These are phyloP conservation scores for Hippophae tibetana DNA, from an alignment of 306 rosid genomes.

Conservation along the genomic window DNA sequence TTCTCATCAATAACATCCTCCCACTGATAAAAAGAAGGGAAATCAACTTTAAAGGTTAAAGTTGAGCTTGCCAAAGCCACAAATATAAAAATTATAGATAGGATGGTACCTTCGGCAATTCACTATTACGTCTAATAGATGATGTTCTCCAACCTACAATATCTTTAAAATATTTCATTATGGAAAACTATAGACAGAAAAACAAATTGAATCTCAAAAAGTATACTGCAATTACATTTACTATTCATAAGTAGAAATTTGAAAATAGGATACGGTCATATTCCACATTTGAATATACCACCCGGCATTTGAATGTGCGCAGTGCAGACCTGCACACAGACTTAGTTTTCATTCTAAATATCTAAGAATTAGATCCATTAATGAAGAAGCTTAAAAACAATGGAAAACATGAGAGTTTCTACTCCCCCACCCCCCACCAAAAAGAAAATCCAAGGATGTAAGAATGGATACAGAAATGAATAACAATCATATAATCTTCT, in stretches of 20 bases:
- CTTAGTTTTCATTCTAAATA: slow-evolving; percentile 1
- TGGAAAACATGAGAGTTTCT: neutral
- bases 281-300: slow-evolving; percentile 74
- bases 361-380: neutral
- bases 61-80: slow-evolving; percentile 13
- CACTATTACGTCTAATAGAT: slow-evolving; percentile 60
- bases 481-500: slow-evolving; percentile 47
- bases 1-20: slow-evolving; percentile 64
- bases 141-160: slow-evolving; percentile 99
- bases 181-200: slow-evolving; percentile 24
- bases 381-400: slow-evolving; percentile 6
- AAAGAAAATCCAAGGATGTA: neutral
- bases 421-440: neutral
- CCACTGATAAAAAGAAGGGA: slow-evolving; percentile 50
- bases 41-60: slow-evolving; percentile 7
- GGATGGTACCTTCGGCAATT: slow-evolving; percentile 74
- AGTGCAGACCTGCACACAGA: slow-evolving; percentile 74
- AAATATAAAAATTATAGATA: slow-evolving; percentile 10
- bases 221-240: slow-evolving; percentile 1
- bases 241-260: slow-evolving; percentile 21
- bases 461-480: slow-evolving; percentile 32
- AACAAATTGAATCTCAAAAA: slow-evolving; percentile 5
- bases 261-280: slow-evolving; percentile 54
- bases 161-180: slow-evolving; percentile 40
- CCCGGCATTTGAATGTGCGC: slow-evolving; percentile 64